Evolutionary conservation across 495 filamentous ascomycete genomes (phyloP).

Genomic region (Xylaria flabelliformis): DNA sequence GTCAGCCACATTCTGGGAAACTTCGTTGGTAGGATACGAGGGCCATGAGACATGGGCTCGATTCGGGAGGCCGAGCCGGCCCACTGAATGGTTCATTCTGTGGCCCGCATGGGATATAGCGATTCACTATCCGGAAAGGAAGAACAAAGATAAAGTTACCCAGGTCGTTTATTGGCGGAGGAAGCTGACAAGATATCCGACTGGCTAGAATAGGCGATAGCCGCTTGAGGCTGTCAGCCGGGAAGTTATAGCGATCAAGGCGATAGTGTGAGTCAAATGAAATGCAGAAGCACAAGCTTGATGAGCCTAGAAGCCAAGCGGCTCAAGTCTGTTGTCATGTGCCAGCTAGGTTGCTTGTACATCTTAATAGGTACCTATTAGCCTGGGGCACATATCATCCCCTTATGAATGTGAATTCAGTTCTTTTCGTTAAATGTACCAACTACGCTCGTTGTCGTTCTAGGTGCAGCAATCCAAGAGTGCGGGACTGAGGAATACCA

Average conservation of each 20-base stretch:
- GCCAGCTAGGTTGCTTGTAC: background rate
- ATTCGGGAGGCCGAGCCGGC: constrained; percentile 38
- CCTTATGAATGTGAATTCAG: background rate
- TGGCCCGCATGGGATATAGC: constrained; percentile 37
- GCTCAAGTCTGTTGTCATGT: constrained; percentile 7
- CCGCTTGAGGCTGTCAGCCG: constrained; percentile 35
- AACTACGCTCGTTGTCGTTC: background rate
- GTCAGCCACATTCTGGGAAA: constrained; percentile 21
- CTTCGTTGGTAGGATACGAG: background rate
- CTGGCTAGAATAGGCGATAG: constrained; percentile 41
- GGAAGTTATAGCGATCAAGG: constrained; percentile 30
- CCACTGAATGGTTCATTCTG: constrained; percentile 31
- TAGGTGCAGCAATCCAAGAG: background rate
- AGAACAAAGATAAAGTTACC: constrained; percentile 28
- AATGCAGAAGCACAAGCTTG: constrained; percentile 13
- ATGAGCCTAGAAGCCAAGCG: background rate
- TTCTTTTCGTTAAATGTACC: background rate
- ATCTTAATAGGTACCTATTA: background rate
- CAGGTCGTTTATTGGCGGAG: constrained; percentile 36
- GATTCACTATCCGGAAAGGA: constrained; percentile 32
- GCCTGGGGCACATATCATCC: background rate
- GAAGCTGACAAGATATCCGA: constrained; percentile 33
- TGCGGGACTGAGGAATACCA: background rate
- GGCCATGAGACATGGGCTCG: constrained; percentile 27
- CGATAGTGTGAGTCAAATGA: constrained; percentile 30